Percentiles rank a stretch among this genome's conserved stretches.
phyloP scores from a whole-genome alignment of 2,329 filamentous ascomycete species.

The Fusarium tupiense region DNA sequence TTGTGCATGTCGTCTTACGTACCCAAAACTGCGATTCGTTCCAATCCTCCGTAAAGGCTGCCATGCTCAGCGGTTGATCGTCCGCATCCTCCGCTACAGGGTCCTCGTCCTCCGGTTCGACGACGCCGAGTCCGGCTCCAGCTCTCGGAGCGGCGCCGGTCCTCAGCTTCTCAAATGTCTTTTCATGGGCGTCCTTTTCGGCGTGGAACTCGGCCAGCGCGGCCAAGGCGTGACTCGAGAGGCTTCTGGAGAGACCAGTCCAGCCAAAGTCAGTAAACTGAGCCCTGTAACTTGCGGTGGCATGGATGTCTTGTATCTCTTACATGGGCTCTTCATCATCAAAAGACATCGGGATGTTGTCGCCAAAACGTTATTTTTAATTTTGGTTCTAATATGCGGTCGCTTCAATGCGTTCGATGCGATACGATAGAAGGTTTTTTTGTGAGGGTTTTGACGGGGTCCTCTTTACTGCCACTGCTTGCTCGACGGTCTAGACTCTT shows the following conservation, averaged over 20 bases:
- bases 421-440: conserved; percentile 15
- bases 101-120: conserved; percentile 21
- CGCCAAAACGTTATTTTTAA: neutral
- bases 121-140: conserved; percentile 52
- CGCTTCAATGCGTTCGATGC: neutral
- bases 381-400: neutral
- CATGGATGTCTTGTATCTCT: neutral
- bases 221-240: conserved; percentile 73
- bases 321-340: conserved; percentile 62
- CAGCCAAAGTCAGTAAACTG: conserved; percentile 15
- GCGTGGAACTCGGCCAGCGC: conserved; percentile 79
- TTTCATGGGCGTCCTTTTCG: conserved; percentile 73
- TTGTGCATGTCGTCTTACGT: conserved; percentile 42
- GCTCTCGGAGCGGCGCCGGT: conserved; percentile 27
- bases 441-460: conserved; percentile 30
- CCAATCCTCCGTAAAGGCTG: conserved; percentile 82
- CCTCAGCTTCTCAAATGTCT: conserved; percentile 72
- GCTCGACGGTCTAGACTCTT: conserved; percentile 11
- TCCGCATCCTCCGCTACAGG: conserved; percentile 55
- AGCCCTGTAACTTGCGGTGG: neutral
- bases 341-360: conserved; percentile 39
- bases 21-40: conserved; percentile 88
- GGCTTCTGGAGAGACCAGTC: conserved; percentile 48
- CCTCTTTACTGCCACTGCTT: neutral
- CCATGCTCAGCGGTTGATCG: conserved; percentile 65